Base-by-base conservation (phyloP, 441 rosid genomes). In the Euphorbia schlechtendalii region DNA sequence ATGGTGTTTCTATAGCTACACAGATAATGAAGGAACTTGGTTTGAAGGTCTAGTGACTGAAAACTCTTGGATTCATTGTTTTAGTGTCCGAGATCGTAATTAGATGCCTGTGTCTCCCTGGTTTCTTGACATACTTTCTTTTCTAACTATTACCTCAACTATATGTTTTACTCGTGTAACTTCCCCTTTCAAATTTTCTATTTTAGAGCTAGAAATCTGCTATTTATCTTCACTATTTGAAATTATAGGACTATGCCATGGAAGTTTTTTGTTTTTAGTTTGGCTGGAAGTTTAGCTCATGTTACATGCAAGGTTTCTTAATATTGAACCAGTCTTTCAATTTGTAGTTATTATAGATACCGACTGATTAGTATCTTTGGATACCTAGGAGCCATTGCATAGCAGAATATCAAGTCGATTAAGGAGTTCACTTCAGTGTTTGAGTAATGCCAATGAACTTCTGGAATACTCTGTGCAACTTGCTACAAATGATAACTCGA, bases 1-100 rank as follows among this genome's bases (percentile, higher is more conserved):
- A 96, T 63, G 92, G 99, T 77, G 97, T 92, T 77, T 89, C 97
- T 45, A 90, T 95, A 76, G 98, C 99, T 60, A 90, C 96, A 65
- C 98, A 92, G 75, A 95, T 98, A 51, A 92, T 97, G 52, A 95
- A 95, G 76, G 99, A 95, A 75, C 98, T 95, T 74, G 98, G 92
- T 70, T 75, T 95, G 63, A 95, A 95, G 99, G 98, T 91, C 70
- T 67, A 72, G 64, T 41, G 41, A 46, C 60, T 68, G 67, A 67
- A 67, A 69, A 60, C 30, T 25, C 38, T 52, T 60, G 36, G 24
- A 10, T 55, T 13, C 54, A 53, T 57, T 27, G 17, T 30, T 15
- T 12, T 45, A n/a, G 45, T 8, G 14, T n/a, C 28, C 21, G 22
- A 22, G 57, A 17, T 24, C 24, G 18, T 27, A 22, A 8, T 64